Evolutionary conservation across 371 early-diverging fungal genomes (phyloP).

Genomic region (Actinomortierella wolfii): DNA sequence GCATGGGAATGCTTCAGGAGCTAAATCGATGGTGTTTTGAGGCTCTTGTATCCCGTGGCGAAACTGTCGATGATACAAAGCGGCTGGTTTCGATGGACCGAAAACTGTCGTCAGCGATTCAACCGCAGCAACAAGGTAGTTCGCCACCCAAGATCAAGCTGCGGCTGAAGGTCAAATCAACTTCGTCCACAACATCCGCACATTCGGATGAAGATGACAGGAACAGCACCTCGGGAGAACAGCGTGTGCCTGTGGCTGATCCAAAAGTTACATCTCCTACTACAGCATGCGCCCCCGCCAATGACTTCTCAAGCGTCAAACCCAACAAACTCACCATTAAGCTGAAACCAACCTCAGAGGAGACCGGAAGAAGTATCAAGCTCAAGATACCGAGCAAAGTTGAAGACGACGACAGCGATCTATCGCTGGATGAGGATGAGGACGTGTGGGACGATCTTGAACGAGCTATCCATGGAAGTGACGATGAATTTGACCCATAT

Average conservation of each 20-base stretch:
- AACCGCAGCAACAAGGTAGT: conserved; percentile 8
- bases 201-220: conserved; percentile 4
- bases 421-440: conserved; percentile 15
- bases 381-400: conserved; percentile 10
- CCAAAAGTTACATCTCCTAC: background rate
- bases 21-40: conserved; percentile 5
- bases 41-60: background rate
- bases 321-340: background rate
- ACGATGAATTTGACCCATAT: conserved; percentile 25
- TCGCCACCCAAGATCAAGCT: conserved; percentile 25
- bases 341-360: conserved; percentile 5
- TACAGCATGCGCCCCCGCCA: background rate
- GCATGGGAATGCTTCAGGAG: conserved; percentile 13
- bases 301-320: conserved; percentile 6
- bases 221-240: conserved; percentile 7
- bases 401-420: conserved; percentile 9
- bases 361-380: conserved; percentile 4
- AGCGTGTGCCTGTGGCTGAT: conserved; percentile 9
- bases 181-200: conserved; percentile 13
- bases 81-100: background rate
- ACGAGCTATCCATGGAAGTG: conserved; percentile 11
- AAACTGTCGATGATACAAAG: background rate
- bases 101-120: conserved; percentile 7
- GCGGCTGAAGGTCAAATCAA: conserved; percentile 12
- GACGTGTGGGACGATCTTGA: conserved; percentile 41